Conservation (phyloP, 805 yeast genomes). For the Kregervanrija fluxuum region DNA sequence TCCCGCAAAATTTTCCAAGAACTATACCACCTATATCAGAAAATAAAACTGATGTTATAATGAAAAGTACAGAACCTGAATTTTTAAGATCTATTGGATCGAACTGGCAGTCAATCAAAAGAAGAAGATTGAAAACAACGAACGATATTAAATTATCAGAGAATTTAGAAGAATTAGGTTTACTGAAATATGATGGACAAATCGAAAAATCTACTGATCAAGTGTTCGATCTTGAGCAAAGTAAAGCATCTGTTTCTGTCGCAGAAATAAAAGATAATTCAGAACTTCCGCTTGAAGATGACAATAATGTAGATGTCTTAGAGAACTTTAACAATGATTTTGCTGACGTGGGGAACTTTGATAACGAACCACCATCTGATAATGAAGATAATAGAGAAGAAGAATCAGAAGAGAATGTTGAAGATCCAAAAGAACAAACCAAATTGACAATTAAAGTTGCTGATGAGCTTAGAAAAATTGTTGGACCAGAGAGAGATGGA, state of each 20-base stretch:
- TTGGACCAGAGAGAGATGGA: neutral
- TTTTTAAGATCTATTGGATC: conserved; percentile 8
- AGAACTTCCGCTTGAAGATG: conserved; percentile 9
- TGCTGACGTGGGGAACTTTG: conserved; percentile 16
- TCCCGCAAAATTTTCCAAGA: conserved; percentile 8
- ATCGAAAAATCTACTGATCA: neutral
- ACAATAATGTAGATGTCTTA: conserved; percentile 10
- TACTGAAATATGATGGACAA: neutral
- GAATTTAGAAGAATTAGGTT: neutral
- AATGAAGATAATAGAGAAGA: conserved; percentile 12
- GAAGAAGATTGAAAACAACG: conserved; percentile 7
- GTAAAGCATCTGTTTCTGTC: conserved; percentile 14
- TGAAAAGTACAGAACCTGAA: conserved; percentile 7
- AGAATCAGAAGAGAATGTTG: conserved; percentile 14
- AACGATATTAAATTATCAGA: neutral
- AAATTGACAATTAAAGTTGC: conserved; percentile 52
- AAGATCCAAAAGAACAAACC: conserved; percentile 22
- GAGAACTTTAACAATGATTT: conserved; percentile 12
- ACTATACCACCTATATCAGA: no score
- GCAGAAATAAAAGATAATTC: conserved; percentile 13
- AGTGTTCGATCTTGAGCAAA: neutral
- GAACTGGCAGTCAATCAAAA: conserved; percentile 11
- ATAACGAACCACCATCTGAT: conserved; percentile 8
- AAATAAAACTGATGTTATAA: no score
- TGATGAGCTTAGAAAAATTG: conserved; percentile 29